Conservation (phyloP, 1,284 basidiomycete genomes). For the Porogramme epimiltina region DNA sequence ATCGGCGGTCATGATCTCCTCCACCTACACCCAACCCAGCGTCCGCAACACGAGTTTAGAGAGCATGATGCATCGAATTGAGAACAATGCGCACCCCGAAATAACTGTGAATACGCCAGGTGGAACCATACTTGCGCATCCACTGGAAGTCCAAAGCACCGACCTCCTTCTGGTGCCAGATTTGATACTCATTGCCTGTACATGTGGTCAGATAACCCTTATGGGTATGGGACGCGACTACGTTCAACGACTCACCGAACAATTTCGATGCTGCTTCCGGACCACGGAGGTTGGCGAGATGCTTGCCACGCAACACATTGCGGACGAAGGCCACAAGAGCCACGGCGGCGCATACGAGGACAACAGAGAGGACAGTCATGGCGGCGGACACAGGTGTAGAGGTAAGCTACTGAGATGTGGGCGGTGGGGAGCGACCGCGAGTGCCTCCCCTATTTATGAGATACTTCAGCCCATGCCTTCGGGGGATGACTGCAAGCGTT, state of each 20-base stretch:
- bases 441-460: no score
- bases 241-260: neutral
- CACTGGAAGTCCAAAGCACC: conserved; percentile 26
- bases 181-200: conserved; percentile 10
- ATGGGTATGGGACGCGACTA: neutral
- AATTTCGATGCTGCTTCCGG: neutral
- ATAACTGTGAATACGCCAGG: conserved; percentile 20
- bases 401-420: no score
- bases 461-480: no score
- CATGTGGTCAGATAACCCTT: neutral
- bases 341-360: no score
- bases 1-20: conserved; percentile 12
- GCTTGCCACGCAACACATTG: neutral
- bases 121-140: conserved; percentile 22
- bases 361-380: no score
- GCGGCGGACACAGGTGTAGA: no score
- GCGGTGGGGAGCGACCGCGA: no score
- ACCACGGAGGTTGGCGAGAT: neutral
- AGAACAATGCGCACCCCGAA: conserved; percentile 16
- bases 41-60: neutral
- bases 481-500: no score
- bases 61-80: neutral
- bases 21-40: conserved; percentile 7
- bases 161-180: conserved; percentile 20
- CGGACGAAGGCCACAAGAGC: no score